These are phyloP conservation scores for Cyberlindnera misumaiensis DNA, from an alignment of 805 yeast genomes.

Conservation along the genomic window DNA sequence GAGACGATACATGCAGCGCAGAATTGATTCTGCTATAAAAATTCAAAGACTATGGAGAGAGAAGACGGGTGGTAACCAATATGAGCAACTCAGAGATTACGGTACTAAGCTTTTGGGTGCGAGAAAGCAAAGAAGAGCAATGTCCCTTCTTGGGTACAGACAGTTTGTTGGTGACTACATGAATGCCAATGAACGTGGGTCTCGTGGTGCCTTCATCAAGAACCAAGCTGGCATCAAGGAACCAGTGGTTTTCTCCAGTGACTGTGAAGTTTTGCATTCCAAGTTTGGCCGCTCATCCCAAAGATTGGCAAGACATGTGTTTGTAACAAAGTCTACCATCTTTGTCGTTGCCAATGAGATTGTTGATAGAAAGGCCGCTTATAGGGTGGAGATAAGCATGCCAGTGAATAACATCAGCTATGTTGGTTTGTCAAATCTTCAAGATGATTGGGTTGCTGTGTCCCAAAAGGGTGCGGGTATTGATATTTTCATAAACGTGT, in stretches of 20 bases:
- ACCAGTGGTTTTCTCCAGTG: conserved; percentile 64
- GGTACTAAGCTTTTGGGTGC: conserved; percentile 68
- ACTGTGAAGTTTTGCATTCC: conserved; percentile 74
- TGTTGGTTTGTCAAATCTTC: conserved; percentile 64
- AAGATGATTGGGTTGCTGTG: conserved; percentile 88
- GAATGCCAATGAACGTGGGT: conserved; percentile 71
- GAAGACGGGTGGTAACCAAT: conserved; percentile 73
- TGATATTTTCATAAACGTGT: conserved; percentile 73
- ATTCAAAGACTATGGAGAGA: conserved; percentile 82
- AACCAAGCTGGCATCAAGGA: conserved; percentile 66
- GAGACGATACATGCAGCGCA: conserved; percentile 73
- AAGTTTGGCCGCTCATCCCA: conserved; percentile 92
- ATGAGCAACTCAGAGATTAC: conserved; percentile 76
- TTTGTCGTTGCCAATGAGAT: conserved; percentile 70
- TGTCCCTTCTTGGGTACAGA: conserved; percentile 82
- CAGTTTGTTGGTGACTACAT: conserved; percentile 93
- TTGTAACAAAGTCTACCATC: conserved; percentile 57
- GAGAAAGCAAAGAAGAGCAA: conserved; percentile 82
- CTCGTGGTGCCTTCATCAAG: conserved; percentile 69
- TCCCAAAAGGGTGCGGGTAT: conserved; percentile 38
- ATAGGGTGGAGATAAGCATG: conserved; percentile 57
- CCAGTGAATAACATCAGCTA: conserved; percentile 53
- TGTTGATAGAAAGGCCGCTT: conserved; percentile 51
- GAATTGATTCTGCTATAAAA: conserved; percentile 78
- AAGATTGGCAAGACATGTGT: conserved; percentile 63